Evolutionary conservation across 345 rosid species (phyloP), one percentile per base, ranked within the genome.

Genomic region (Gossypium mustelinum): DNA sequence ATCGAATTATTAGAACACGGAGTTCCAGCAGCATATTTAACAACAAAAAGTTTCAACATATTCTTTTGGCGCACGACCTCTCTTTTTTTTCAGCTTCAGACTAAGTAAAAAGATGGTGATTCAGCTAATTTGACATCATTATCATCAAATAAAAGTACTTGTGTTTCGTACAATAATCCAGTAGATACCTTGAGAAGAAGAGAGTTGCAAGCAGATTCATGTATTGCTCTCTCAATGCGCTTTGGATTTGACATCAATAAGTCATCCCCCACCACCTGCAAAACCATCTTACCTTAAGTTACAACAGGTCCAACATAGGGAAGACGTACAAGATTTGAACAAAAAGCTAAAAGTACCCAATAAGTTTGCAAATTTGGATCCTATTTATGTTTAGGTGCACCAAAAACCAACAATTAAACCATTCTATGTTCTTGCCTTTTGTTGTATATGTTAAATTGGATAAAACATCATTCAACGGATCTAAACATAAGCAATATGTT

Each of bases 181-280:
- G 73, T 17, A 54, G 70, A 43, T 79, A 95, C 99, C 96, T 95
- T 95, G 79, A 93, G 97, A 83, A 93, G 92, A 86, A 95, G 90
- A 79, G 94, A 86, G 79, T 93, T 93, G 82, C 99, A 95, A 75
- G 98, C 69, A 55, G 93, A 85, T 76, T 95, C 97, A 12, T 57
- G 83, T 62, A 90, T 85, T 78, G 98, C 97, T 73, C 89, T 88
- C 85, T 86, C 97, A 44, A 88, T 79, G 20, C 98, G 96, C 77
- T 87, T 95, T 78, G 89, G 83, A 81, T 93, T 93, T 79, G 99
- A 93, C 91, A 87, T 88, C 83, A 93, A 81, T 79, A 91, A 84
- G 76, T 85, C 87, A 85, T 89, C 97, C 63, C 98, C 99, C 24
- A 95, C 97, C 55, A 93, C 97, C 99, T 95, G 92, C 73, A 81